Evolutionary conservation across 345 rosid genomes (phyloP).

Genomic region (Euphorbia lathyris): DNA sequence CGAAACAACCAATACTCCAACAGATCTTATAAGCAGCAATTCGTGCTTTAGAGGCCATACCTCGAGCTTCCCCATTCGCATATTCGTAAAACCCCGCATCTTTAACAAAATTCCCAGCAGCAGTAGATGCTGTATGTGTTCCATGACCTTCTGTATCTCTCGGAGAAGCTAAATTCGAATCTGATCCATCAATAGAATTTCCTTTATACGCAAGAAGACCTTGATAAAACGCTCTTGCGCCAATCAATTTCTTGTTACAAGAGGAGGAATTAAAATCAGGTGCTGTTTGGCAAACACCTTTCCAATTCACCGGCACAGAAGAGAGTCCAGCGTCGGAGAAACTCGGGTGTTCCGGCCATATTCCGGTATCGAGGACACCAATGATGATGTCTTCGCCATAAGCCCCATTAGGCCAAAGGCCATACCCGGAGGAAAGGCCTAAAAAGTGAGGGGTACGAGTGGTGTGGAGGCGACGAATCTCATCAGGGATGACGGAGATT

Average conservation of each 20-base stretch:
- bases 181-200: conserved; percentile 35
- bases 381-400: conserved; percentile 69
- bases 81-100: conserved; percentile 63
- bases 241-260: conserved; percentile 75
- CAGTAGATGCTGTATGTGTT: conserved; percentile 85
- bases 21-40: conserved; percentile 88
- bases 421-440: conserved; percentile 51
- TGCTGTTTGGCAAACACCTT: conserved; percentile 59
- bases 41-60: conserved; percentile 81
- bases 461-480: conserved; percentile 70
- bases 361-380: conserved; percentile 83
- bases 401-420: conserved; percentile 66
- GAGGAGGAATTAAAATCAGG: conserved; percentile 59
- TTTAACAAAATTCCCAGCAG: conserved; percentile 61
- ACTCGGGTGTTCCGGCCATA: conserved; percentile 79
- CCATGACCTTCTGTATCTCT: conserved; percentile 91
- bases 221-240: conserved; percentile 64
- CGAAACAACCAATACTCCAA: conserved; percentile 75
- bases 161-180: conserved; percentile 53
- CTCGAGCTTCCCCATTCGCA: conserved; percentile 76
- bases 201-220: conserved; percentile 49
- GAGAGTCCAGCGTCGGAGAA: conserved; percentile 50
- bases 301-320: conserved; percentile 57
- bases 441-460: conserved; percentile 74
- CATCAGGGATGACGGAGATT: conserved; percentile 65